A percentile compares a stretch with the other conserved stretches of the same genome.
These are phyloP conservation scores for Platanthera zijinensis DNA, from an alignment of 106 monocot species.

Conservation along the genomic window DNA sequence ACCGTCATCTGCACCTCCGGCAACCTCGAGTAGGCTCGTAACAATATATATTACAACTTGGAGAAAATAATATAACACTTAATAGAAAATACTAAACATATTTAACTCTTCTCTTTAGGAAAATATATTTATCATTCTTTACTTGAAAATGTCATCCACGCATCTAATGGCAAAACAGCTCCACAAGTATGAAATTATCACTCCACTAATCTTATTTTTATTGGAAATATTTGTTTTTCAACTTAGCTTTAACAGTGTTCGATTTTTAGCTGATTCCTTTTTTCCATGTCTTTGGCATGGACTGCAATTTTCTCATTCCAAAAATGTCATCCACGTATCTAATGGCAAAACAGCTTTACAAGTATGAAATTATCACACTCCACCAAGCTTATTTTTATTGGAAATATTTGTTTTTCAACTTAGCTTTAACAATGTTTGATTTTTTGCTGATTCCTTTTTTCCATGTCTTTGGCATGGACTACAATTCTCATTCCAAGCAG, in stretches of 20 bases:
- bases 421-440: neutral
- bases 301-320: neutral
- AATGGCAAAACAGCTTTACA: neutral
- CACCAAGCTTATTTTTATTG: neutral
- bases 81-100: no score
- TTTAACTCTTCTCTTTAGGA: no score
- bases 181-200: neutral
- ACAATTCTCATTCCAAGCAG: neutral
- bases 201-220: neutral
- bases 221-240: neutral
- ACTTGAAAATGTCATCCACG: constrained; percentile 1
- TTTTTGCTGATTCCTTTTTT: neutral
- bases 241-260: neutral
- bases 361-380: neutral
- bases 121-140: no score
- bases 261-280: neutral
- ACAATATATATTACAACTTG: no score
- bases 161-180: neutral
- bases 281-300: neutral
- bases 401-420: neutral
- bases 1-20: no score
- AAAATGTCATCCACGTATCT: constrained; percentile 8
- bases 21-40: no score
- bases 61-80: no score
- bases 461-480: neutral